Evolutionary conservation across 768 basidiomycete species (phyloP), one percentile per base, ranked within the genome.

Genomic region (Phallus indusiatus): DNA sequence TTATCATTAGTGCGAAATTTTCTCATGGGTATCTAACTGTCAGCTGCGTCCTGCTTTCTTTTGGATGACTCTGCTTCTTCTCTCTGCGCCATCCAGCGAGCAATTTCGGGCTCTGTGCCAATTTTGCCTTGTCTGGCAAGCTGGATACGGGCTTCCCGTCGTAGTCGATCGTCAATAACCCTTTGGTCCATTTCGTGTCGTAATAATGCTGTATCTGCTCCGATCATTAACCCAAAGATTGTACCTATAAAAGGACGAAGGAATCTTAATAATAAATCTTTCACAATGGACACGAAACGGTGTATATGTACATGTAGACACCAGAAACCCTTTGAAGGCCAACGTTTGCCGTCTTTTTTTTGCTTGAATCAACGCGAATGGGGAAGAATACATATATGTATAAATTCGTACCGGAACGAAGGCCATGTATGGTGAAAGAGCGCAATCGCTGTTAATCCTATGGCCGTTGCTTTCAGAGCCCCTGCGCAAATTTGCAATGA

Each of bases 51-150:
- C 16, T 51, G 12, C 50, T 51, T 22, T 51, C 50, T 51, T 34
- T 51, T 34, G 50, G 20, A 34, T 42, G 12, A 14, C 42, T 42
- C 55, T 49, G 28, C 28, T 18, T 56, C 42, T 46, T 56, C 55
- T 48, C 24, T 56, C 24, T 48, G 47, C 14, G 74, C 79, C 67
- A 80, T 85, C 91, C 91, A 94, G 68, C 82, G 83, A 34, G 82
- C 76, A 34, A 94, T 93, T 62, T 88, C 90, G 9, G 86, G 82
- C 70, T 94, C 91, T 7, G 90, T 92, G 1, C 83, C 82, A 55
- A 94, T 79, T 48, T 88, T 74, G 22, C 91, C 91, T 61, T 81
- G 81, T 42, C 82, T 78, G 17, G 85, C 82, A 51, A 94, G 78
- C 57, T 90, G 89, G 35, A 85, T 74, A 47, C 86, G 77, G 10